phyloP scores from a whole-genome alignment of 495 filamentous ascomycete genomes.

The Aspergillus panamensis region DNA sequence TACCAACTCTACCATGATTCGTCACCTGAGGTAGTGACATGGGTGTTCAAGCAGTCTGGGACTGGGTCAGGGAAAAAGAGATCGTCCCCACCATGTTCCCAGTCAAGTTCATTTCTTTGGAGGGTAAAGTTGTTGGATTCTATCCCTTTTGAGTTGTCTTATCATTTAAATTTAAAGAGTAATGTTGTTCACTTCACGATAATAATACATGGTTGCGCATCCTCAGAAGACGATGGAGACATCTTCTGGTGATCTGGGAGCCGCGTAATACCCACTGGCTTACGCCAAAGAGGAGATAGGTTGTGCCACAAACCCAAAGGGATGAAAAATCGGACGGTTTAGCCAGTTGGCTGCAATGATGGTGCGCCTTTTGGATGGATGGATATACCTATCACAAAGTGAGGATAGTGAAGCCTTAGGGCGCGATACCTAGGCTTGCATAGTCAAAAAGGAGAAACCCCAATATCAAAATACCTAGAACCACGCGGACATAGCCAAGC shows the following conservation, averaged over 20 bases:
- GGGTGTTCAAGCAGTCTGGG: not conserved
- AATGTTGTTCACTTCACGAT: not conserved
- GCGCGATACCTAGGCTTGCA: slow-evolving; percentile 19
- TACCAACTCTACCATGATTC: slow-evolving; percentile 7
- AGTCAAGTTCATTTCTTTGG: slow-evolving; percentile 2
- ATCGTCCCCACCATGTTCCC: slow-evolving; percentile 3
- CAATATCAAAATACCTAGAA: slow-evolving; percentile 5
- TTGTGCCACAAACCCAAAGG: slow-evolving; percentile 1
- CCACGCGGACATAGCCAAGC: slow-evolving; percentile 23
- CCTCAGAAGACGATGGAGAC: slow-evolving; percentile 2
- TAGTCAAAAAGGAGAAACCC: slow-evolving; percentile 7
- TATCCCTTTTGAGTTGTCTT: not conserved
- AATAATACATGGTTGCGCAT: not conserved
- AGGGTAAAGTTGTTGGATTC: not conserved
- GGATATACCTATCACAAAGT: slow-evolving; percentile 5
- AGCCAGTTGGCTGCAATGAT: not conserved
- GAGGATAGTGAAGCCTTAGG: slow-evolving; percentile 14
- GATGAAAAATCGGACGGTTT: not conserved
- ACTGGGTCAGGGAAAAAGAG: not conserved
- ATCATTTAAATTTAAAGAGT: not conserved
- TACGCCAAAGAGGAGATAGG: slow-evolving; percentile 15
- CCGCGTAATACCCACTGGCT: slow-evolving; percentile 27
- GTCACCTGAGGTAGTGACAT: slow-evolving; percentile 4
- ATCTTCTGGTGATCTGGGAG: slow-evolving; percentile 25
- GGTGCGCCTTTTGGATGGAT: not conserved